These are phyloP conservation scores for Leishmania tarentolae DNA, from an alignment of 208 protist genomes.

Conservation along the genomic window DNA sequence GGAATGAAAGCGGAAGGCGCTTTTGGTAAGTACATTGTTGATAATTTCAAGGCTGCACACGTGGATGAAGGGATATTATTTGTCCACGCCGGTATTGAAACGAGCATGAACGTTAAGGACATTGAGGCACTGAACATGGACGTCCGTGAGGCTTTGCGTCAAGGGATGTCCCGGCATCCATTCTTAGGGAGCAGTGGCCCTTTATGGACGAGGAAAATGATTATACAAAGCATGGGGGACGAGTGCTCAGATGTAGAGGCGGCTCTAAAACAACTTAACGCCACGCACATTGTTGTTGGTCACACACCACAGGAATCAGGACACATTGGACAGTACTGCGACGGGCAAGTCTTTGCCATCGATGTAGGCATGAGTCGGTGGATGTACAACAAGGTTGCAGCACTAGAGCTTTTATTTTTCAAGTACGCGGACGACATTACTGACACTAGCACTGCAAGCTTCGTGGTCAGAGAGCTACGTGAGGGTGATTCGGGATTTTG, in stretches of 20 bases:
- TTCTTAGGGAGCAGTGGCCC: slow-evolving; percentile 58
- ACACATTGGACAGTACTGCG: slow-evolving; percentile 62
- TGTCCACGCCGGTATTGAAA: slow-evolving; percentile 70
- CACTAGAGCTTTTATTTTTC: slow-evolving; percentile 53
- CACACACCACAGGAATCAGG: slow-evolving; percentile 70
- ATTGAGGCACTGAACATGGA: slow-evolving; percentile 48
- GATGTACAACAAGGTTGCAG: slow-evolving; percentile 73
- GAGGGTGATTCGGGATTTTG: slow-evolving; percentile 1
- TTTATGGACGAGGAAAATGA: slow-evolving; percentile 77
- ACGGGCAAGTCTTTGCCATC: slow-evolving; percentile 56
- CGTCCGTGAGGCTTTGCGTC: slow-evolving; percentile 38
- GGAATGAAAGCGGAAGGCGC: slow-evolving; percentile 47
- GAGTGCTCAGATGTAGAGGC: slow-evolving; percentile 46
- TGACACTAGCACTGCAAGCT: slow-evolving; percentile 13
- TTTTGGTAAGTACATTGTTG: slow-evolving; percentile 67
- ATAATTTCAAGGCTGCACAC: slow-evolving; percentile 61
- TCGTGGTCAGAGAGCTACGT: slow-evolving; percentile 37
- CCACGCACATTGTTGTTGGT: slow-evolving; percentile 68
- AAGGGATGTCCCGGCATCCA: slow-evolving; percentile 32
- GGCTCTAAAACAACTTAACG: slow-evolving; percentile 38
- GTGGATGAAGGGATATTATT: slow-evolving; percentile 59
- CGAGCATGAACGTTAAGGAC: slow-evolving; percentile 28
- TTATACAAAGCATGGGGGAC: slow-evolving; percentile 51
- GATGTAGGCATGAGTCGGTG: slow-evolving; percentile 79
- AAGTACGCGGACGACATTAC: slow-evolving; percentile 27